Evolutionary conservation across 495 filamentous ascomycete species (phyloP).

Genomic region (Aspergillus carlsbadensis): DNA sequence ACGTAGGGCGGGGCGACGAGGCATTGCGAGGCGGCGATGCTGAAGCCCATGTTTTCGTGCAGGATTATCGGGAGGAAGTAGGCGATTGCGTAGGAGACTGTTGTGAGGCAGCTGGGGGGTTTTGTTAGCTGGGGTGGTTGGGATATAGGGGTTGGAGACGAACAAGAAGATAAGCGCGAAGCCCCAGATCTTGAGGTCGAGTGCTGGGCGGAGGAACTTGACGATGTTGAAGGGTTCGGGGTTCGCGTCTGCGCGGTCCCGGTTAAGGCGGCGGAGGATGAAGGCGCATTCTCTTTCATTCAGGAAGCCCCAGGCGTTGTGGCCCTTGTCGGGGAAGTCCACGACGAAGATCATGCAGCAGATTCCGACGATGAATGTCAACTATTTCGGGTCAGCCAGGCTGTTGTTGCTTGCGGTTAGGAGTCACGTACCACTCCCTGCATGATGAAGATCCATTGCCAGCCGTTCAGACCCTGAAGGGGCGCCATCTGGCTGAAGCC

Average conservation of each 20-base stretch:
- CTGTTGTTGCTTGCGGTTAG: neutral
- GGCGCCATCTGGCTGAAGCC: conserved; percentile 61
- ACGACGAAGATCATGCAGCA: conserved; percentile 31
- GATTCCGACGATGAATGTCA: conserved; percentile 10
- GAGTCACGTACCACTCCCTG: conserved; percentile 44
- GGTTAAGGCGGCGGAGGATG: conserved; percentile 37
- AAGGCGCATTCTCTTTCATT: conserved; percentile 31
- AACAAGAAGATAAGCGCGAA: conserved; percentile 39
- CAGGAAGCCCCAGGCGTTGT: conserved; percentile 38
- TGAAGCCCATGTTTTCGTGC: conserved; percentile 55
- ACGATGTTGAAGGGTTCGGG: conserved; percentile 28
- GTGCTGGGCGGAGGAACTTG: conserved; percentile 27
- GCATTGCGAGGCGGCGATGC: conserved; percentile 55
- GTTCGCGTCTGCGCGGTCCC: conserved; percentile 34
- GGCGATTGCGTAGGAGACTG: conserved; percentile 62
- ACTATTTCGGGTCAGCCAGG: neutral
- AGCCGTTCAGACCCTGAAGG: conserved; percentile 48
- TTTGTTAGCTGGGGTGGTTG: neutral
- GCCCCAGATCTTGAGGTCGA: conserved; percentile 41
- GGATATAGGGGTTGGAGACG: neutral
- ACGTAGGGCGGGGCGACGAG: conserved; percentile 63
- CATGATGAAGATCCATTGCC: conserved; percentile 67
- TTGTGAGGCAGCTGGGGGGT: conserved; percentile 45
- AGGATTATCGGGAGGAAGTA: conserved; percentile 71
- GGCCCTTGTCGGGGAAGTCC: conserved; percentile 45